phyloP scores from a whole-genome alignment of 2,329 filamentous ascomycete species.

The Colletotrichum sp. region DNA sequence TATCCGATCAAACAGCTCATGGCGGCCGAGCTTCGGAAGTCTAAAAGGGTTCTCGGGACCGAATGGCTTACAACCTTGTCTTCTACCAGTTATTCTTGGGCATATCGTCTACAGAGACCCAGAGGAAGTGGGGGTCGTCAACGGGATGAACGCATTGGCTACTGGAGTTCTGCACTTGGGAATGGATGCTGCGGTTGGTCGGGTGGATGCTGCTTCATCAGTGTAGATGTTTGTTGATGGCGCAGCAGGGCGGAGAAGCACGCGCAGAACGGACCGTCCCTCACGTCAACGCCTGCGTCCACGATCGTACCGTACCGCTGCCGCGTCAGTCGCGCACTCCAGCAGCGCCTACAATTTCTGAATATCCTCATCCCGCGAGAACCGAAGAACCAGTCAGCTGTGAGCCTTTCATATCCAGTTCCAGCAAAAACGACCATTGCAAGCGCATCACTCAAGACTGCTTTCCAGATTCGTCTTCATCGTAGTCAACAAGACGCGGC shows the following conservation, averaged over 20 bases:
- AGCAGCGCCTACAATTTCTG: not conserved
- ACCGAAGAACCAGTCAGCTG: not conserved
- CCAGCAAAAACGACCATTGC: fast-evolving
- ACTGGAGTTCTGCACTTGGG: not conserved
- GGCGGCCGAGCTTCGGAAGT: not conserved
- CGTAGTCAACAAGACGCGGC: not conserved
- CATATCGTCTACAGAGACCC: no score
- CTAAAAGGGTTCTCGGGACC: not conserved
- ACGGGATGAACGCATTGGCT: not conserved
- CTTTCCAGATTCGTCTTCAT: not conserved
- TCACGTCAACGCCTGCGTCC: not conserved
- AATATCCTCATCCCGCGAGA: not conserved
- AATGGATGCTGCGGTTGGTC: not conserved
- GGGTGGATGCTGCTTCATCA: not conserved
- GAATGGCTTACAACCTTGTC: not conserved
- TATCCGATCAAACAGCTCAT: not conserved
- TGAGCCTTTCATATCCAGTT: not conserved
- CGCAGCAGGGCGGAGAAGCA: not conserved
- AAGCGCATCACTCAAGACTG: not conserved
- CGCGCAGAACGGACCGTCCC: not conserved
- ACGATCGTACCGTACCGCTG: not conserved
- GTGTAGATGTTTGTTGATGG: not conserved
- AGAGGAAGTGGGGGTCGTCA: not conserved
- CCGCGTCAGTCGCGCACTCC: not conserved
- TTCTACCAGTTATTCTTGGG: no score